These are phyloP conservation scores for Hypoxylon rubiginosum DNA, from an alignment of 2,329 filamentous ascomycete species.

Conservation along the genomic window DNA sequence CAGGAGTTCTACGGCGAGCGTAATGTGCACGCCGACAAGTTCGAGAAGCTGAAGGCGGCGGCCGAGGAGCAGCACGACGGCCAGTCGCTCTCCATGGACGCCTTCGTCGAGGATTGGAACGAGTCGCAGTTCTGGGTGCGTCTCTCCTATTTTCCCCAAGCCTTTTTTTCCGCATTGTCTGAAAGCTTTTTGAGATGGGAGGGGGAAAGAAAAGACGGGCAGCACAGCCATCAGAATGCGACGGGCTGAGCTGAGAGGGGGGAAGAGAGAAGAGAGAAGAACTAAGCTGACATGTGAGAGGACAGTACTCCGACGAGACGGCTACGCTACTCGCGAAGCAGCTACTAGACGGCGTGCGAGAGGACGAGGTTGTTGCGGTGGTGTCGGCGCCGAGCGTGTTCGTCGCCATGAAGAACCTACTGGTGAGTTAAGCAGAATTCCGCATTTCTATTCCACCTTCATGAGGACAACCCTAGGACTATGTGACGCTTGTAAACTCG, in stretches of 20 bases:
- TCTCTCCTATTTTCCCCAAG: too few species aligned
- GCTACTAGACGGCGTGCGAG: constrained; percentile 72
- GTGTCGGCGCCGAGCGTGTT: constrained; percentile 84
- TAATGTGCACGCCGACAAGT: constrained; percentile 74
- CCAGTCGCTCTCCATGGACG: constrained; percentile 70
- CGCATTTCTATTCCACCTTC: constrained; percentile 17
- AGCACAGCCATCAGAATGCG: neutral
- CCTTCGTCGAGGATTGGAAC: constrained; percentile 86
- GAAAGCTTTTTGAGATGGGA: neutral
- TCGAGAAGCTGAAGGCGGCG: constrained; percentile 74
- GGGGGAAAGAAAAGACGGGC: too few species aligned
- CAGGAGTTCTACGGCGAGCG: constrained; percentile 81
- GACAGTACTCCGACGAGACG: constrained; percentile 78
- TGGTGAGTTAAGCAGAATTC: constrained; percentile 62
- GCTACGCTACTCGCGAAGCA: constrained; percentile 73
- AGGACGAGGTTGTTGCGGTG: constrained; percentile 73
- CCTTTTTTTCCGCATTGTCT: neutral
- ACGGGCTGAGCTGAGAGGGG: neutral
- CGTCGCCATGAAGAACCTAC: constrained; percentile 78
- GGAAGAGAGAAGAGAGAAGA: constrained; percentile 1
- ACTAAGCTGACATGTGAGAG: constrained; percentile 3
- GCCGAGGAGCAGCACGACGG: constrained; percentile 65
- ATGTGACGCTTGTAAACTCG: too few species aligned
- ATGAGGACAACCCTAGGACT: neutral
- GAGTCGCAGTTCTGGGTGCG: constrained; percentile 85